Conservation (phyloP, 805 yeast genomes). For the Starmerella apis region DNA sequence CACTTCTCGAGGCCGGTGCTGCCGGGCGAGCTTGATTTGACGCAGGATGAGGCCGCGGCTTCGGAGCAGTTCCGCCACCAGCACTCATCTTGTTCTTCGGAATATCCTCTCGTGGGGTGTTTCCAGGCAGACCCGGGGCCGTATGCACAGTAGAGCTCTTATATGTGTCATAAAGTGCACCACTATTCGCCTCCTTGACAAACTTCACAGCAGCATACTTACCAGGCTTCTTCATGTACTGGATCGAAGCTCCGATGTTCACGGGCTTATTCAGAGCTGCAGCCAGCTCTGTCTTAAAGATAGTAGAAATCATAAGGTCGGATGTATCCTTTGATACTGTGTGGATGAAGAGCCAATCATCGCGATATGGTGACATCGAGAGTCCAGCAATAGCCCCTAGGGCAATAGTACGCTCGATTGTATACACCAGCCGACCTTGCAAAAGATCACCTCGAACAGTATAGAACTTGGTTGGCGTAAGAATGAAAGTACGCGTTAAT, state of each 20-base stretch:
- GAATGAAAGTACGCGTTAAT: slow-evolving; percentile 57
- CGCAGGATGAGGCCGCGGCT: slow-evolving; percentile 11
- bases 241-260: slow-evolving; percentile 57
- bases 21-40: slow-evolving; percentile 18
- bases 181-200: slow-evolving; percentile 43
- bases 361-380: slow-evolving; percentile 66
- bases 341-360: slow-evolving; percentile 81
- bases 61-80: slow-evolving; percentile 17
- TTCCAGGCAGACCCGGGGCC: slow-evolving; percentile 61
- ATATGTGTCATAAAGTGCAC: slow-evolving; percentile 67
- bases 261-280: slow-evolving; percentile 40
- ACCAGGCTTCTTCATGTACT: slow-evolving; percentile 86
- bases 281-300: slow-evolving; percentile 80
- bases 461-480: slow-evolving; percentile 54
- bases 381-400: slow-evolving; percentile 50
- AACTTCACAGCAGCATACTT: slow-evolving; percentile 62
- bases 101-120: slow-evolving; percentile 56
- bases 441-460: slow-evolving; percentile 64
- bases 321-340: slow-evolving; percentile 45
- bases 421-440: slow-evolving; percentile 49
- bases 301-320: slow-evolving; percentile 69
- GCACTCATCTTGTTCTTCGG: slow-evolving; percentile 41
- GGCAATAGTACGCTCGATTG: slow-evolving; percentile 54
- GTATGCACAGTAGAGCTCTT: slow-evolving; percentile 83
- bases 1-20: neutral